phyloP scores from a whole-genome alignment of 1,284 basidiomycete species.

The Phylloporus sp. region DNA sequence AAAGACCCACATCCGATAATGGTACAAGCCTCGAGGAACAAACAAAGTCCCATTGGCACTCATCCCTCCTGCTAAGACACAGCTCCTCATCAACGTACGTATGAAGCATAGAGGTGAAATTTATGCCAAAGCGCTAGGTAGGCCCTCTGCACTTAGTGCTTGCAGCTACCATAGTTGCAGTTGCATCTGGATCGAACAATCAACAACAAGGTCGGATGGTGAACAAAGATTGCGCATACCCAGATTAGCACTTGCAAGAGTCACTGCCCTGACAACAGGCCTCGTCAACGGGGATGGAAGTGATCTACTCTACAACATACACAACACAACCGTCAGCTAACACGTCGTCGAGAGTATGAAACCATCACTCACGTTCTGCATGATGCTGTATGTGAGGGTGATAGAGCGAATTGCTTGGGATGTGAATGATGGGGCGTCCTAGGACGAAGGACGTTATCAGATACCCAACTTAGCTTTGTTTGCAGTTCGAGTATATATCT shows the following conservation, averaged over 20 bases:
- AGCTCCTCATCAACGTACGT: neutral
- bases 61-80: neutral
- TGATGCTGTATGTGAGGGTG: constrained; percentile 12
- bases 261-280: constrained; percentile 27
- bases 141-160: constrained; percentile 6
- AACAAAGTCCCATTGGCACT: neutral
- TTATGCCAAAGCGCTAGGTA: neutral
- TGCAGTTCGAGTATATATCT: too few species aligned
- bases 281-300: constrained; percentile 35
- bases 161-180: constrained; percentile 12
- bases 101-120: neutral
- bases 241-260: constrained; percentile 21
- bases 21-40: neutral
- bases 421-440: neutral
- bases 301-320: constrained; percentile 17
- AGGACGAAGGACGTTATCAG: neutral
- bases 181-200: constrained; percentile 1
- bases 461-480: neutral
- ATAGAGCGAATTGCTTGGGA: constrained; percentile 10
- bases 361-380: constrained; percentile 30
- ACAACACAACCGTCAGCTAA: neutral
- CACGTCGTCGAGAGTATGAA: neutral
- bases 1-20: neutral
- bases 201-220: neutral
- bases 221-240: constrained; percentile 10